Evolutionary conservation across 2,329 filamentous ascomycete genomes (phyloP).

Genomic region (Sclerotinia borealis): DNA sequence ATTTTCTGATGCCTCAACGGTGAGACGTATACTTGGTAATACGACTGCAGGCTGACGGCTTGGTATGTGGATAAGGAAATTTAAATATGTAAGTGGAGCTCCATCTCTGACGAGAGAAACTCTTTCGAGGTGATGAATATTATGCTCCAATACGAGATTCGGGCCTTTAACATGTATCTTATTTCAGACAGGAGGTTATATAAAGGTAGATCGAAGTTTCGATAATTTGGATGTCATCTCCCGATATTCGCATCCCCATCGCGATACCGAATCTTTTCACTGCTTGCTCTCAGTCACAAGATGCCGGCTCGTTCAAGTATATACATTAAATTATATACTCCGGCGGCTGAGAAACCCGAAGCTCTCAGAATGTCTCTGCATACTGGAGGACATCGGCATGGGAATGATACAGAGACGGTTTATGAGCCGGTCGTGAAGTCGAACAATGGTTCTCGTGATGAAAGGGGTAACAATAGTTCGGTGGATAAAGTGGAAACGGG

Average conservation of each 20-base stretch:
- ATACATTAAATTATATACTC: conserved; percentile 8
- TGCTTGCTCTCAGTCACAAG: too few species aligned
- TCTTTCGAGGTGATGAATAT: background rate
- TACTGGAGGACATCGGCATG: conserved; percentile 1
- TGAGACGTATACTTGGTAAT: conserved; percentile 1
- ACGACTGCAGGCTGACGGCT: conserved; percentile 8
- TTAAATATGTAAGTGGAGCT: background rate
- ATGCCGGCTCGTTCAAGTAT: conserved; percentile 11
- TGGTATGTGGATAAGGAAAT: background rate
- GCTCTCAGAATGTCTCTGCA: conserved; percentile 8
- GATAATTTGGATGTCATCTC: background rate
- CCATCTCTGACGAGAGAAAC: conserved; percentile 7
- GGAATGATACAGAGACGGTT: background rate
- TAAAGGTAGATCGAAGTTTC: background rate
- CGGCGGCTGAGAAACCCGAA: conserved; percentile 5
- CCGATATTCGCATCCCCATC: background rate
- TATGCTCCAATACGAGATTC: background rate
- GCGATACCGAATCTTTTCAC: background rate
- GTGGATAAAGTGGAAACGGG: background rate
- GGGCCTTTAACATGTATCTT: background rate
- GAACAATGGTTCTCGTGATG: background rate
- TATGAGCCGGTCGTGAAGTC: background rate
- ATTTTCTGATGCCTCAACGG: background rate
- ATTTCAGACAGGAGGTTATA: background rate
- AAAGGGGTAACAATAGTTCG: background rate